Evolutionary conservation across 768 basidiomycete species (phyloP).

Genomic region (Boletales sp.): DNA sequence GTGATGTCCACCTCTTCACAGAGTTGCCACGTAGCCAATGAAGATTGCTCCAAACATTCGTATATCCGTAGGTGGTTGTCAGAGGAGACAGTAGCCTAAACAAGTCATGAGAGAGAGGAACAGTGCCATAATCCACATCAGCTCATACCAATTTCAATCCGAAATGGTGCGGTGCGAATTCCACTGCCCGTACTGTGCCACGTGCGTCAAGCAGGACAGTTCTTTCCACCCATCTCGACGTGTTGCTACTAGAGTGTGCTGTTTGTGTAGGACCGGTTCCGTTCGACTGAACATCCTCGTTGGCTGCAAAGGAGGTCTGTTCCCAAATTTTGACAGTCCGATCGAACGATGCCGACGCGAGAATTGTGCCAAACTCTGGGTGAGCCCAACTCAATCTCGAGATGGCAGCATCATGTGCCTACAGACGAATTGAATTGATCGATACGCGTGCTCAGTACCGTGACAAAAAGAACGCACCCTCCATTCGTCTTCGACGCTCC

Average conservation of each 20-base stretch:
- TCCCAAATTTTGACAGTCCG: constrained; percentile 94
- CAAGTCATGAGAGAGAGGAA: constrained; percentile 1
- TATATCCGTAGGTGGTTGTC: constrained; percentile 88
- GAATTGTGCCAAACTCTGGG: constrained; percentile 84
- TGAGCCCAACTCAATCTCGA: constrained; percentile 87
- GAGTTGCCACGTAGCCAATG: constrained; percentile 70
- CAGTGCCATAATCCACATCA: background rate
- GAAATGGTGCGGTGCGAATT: constrained; percentile 85
- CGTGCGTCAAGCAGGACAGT: constrained; percentile 78
- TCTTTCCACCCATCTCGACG: constrained; percentile 67
- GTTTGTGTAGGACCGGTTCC: constrained; percentile 15
- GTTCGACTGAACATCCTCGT: constrained; percentile 25
- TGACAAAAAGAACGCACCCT: constrained; percentile 50
- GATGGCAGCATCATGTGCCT: constrained; percentile 96
- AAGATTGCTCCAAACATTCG: constrained; percentile 78
- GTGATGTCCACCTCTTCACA: constrained; percentile 74
- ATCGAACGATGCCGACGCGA: constrained; percentile 88
- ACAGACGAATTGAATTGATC: background rate
- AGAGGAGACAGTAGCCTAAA: constrained; percentile 80
- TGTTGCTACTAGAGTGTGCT: constrained; percentile 17
- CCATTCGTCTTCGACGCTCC: constrained; percentile 87
- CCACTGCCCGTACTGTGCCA: constrained; percentile 80
- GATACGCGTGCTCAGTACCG: too few species aligned
- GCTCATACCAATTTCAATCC: constrained; percentile 79
- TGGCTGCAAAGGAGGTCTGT: constrained; percentile 40